Evolutionary conservation across 2,329 filamentous ascomycete species (phyloP), one percentile per base, ranked within the genome.

Genomic region (Macrophomina pseudophaseolina): DNA sequence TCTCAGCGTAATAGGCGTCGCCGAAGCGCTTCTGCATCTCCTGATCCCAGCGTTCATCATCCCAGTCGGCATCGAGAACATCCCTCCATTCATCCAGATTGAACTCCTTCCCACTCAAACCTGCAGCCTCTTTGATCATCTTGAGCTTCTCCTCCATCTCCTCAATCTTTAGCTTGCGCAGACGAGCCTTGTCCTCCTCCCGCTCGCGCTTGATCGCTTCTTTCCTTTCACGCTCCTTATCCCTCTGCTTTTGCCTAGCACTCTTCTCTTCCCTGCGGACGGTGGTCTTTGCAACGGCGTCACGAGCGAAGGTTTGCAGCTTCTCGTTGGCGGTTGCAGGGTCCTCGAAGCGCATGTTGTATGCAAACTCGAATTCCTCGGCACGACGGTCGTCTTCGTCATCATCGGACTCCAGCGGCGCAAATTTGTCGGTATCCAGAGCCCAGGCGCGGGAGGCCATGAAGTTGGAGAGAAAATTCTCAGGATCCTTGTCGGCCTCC

Each of bases 311-410:
- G 5, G 94, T 93, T 74, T 91, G 89, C 38, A 99, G 83, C 59
- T 91, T 89, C 79, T 97, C 93, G 75, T 97, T 97, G 72, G 92
- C 89, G 75, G 92, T 93, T 68, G 86, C 86, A 0, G 95, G 93
- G 73, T 98, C 92, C 77, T 99, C 95, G 74, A 99, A 99, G 40
- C 95, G 91, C 80, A 97, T 81, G 80, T 99, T 99, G 82, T 97
- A 99, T 4, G 94, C 94, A 70, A 91, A 86, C 80, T 99, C 95
- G 74, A 94, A 97, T 68, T 90, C 88, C 52, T 98, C 94, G 32
- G 94, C 94, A 53, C 87, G 85, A 33, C 87, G 85, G 35, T 91
- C 88, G 51, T 92, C 86, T 6, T 88, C 87, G n/a, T 88, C 92
- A 62, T 97, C 93, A 71, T 99, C 95, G 0, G 93, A 97, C 75